Conservation (phyloP, 2,329 filamentous ascomycete species). For the Colletotrichum coccodes region DNA sequence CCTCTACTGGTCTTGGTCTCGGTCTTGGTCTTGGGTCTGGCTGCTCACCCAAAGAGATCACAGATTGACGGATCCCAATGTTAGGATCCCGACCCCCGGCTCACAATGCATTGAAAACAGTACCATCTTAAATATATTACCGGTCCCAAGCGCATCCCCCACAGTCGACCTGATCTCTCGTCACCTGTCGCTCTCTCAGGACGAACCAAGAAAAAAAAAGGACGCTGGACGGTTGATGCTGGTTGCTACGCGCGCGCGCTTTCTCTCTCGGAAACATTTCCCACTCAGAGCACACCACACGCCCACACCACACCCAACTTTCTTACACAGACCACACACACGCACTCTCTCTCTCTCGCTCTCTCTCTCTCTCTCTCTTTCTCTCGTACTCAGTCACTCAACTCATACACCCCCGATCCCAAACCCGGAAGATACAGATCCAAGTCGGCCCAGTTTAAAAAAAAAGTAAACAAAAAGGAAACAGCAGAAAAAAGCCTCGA, state of each 20-base stretch:
- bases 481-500: conserved; percentile 19
- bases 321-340: background rate
- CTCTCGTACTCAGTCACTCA: background rate
- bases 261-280: background rate
- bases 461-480: conserved; percentile 10
- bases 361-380: background rate
- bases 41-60: conserved; percentile 6
- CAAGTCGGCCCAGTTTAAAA: conserved; percentile 27
- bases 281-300: background rate
- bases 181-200: conserved; percentile 23
- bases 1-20: background rate
- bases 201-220: conserved; percentile 17
- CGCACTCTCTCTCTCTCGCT: background rate
- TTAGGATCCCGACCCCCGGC: conserved; percentile 27
- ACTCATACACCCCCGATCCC: conserved; percentile 14
- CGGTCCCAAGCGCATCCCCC: conserved; percentile 25
- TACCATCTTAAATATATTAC: conserved; percentile 32
- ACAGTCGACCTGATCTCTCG: background rate
- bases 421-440: conserved; percentile 17
- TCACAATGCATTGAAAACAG: conserved; percentile 27
- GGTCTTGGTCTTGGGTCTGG: conserved; percentile 5
- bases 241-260: conserved; percentile 12
- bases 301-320: background rate
- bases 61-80: conserved; percentile 25
- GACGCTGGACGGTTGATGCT: conserved; percentile 22